Base-by-base conservation (phyloP, 176 grass and related monocot genomes). In the Triticum dicoccoides region DNA sequence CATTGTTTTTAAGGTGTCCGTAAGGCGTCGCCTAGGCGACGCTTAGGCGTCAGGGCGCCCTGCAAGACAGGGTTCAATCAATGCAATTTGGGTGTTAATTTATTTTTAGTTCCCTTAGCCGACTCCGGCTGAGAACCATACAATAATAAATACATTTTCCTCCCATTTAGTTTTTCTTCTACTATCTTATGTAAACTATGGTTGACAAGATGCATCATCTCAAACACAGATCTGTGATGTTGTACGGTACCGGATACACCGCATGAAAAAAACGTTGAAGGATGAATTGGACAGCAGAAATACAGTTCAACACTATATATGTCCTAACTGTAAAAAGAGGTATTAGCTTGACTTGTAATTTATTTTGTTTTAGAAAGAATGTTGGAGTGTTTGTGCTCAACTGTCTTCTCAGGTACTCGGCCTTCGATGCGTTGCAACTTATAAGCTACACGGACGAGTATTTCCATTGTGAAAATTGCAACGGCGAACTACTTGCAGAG, bases 201-300 rank as follows among this genome's bases (percentile, higher is more conserved):
- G 15, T 27, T 89, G 74, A 81, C 8, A 87, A 5, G 66, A 61
- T 90, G 21, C 49, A 59, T 85, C n/a, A 76, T 38, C 14, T 87
- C 32, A 80, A 41, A 92, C 75, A 80, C 88, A 98, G 97, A 93
- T 99, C 15, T 90, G 72, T 86, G 97, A 99, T 83, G 94, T 99
- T 54, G 90, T 99, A 82, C 92, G 94, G 87, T 99, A 96, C 45
- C 86, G 97, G 54, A 91, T 99, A 82, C 94, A 93, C 85, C 87
- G 94, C 83, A 96, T 99, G 97, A 99, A 94, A 87, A 99, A 98
- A 88, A 99, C 94, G 70, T 69, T 96, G 69, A 96, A 94, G 89
- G 97, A 96, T 92, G 97, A 94, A 80, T 86, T 99, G 90, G 97
- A 99, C 61, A 96, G 94, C 82, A 94, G 97, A 85, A 96, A 99